These are phyloP conservation scores for Alloteropsis semialata DNA, from an alignment of 176 grass and related monocot genomes.

Conservation along the genomic window DNA sequence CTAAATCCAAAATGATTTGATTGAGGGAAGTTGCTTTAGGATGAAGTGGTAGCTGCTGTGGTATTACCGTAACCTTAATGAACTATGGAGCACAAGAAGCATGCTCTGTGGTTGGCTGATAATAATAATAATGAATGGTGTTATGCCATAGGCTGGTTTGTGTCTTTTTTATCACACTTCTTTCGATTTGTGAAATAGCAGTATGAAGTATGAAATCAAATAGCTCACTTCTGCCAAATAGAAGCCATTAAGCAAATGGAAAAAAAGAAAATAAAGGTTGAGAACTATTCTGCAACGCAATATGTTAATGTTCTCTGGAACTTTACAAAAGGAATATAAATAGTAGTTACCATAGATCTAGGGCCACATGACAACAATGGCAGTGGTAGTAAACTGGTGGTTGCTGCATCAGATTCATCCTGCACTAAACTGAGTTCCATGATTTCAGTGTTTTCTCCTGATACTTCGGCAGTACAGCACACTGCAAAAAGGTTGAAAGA, in stretches of 20 bases:
- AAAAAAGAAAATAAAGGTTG: background rate
- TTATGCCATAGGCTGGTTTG: background rate
- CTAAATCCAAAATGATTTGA: conserved; percentile 10
- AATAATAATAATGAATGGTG: background rate
- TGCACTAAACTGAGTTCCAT: conserved; percentile 42
- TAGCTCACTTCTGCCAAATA: background rate
- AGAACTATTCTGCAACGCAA: background rate
- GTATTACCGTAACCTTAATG: background rate
- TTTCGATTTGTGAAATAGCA: background rate
- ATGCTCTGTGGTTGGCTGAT: background rate
- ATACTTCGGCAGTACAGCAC: conserved; percentile 29
- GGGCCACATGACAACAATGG: conserved; percentile 45
- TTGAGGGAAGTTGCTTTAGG: background rate
- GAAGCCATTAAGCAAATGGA: background rate
- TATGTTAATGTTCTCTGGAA: background rate
- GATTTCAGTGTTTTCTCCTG: conserved; percentile 33
- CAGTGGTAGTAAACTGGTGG: conserved; percentile 42
- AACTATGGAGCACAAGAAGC: background rate
- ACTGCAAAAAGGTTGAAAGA: conserved; percentile 19
- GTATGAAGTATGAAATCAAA: conserved; percentile 1
- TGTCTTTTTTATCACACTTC: background rate
- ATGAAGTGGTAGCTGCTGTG: background rate
- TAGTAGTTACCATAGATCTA: conserved; percentile 45
- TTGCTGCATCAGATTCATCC: conserved; percentile 29
- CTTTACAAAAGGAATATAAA: conserved; percentile 10